Evolutionary conservation across 108 stramenopile species (phyloP).

Genomic region (Cyclotella atomus): DNA sequence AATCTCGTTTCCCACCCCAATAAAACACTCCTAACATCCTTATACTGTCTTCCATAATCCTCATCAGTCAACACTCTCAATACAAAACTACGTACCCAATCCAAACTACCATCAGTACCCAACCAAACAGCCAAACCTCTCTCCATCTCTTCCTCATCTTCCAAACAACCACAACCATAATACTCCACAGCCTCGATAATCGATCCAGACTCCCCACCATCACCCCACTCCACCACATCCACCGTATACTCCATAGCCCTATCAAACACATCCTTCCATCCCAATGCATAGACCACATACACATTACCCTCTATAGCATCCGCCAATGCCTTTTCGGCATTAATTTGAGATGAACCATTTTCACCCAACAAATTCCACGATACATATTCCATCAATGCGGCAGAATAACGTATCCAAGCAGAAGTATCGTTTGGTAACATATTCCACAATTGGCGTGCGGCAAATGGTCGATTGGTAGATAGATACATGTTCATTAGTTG

Average conservation of each 20-base stretch:
- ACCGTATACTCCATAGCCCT: conserved; percentile 82
- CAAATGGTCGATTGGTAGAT: conserved; percentile 68
- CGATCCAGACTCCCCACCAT: conserved; percentile 40
- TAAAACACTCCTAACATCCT: conserved; percentile 43
- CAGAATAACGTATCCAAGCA: conserved; percentile 86
- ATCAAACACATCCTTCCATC: conserved; percentile 72
- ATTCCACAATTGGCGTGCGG: conserved; percentile 68
- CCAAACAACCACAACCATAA: conserved; percentile 47
- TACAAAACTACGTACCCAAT: conserved; percentile 65
- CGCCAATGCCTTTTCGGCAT: conserved; percentile 45
- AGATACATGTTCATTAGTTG: conserved; percentile 83
- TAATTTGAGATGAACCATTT: conserved; percentile 51
- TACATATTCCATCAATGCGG: conserved; percentile 77
- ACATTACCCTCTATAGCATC: conserved; percentile 74
- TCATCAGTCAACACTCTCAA: conserved; percentile 54
- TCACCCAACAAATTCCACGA: conserved; percentile 70
- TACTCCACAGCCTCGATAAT: conserved; percentile 89
- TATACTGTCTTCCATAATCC: conserved; percentile 11
- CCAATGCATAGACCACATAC: conserved; percentile 76
- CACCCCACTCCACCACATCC: conserved; percentile 78
- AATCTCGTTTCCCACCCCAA: conserved; percentile 66
- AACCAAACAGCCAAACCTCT: conserved; percentile 69
- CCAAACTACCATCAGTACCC: conserved; percentile 78
- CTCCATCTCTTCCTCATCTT: conserved; percentile 26
- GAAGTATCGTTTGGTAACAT: conserved; percentile 43